Evolutionary conservation across 2,329 filamentous ascomycete species (phyloP).

Genomic region (Coniochaeta sp.): DNA sequence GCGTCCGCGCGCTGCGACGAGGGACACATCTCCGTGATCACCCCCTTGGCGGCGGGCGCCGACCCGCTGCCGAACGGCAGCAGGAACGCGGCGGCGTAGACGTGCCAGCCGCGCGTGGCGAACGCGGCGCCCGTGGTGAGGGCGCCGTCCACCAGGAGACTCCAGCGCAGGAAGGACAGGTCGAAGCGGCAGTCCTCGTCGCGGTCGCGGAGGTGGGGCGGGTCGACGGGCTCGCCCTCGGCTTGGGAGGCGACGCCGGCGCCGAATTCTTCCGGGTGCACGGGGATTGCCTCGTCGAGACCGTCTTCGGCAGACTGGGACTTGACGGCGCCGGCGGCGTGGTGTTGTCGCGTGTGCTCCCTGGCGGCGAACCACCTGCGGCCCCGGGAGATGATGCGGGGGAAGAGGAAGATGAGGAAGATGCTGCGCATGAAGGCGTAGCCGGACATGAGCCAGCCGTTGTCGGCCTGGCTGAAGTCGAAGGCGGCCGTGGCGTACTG

Average conservation of each 20-base stretch:
- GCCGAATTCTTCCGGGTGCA: constrained; percentile 33
- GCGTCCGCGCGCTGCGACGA: constrained; percentile 57
- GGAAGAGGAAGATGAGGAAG: constrained; percentile 48
- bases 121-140: constrained; percentile 58
- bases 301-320: constrained; percentile 1
- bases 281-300: constrained; percentile 22
- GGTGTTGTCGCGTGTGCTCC: not conserved
- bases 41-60: constrained; percentile 62
- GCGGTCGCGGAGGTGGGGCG: constrained; percentile 25
- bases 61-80: constrained; percentile 64
- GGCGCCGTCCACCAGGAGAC: constrained; percentile 55
- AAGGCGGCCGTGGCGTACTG: constrained; percentile 51
- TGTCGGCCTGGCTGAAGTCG: constrained; percentile 46
- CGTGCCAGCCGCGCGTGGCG: constrained; percentile 57
- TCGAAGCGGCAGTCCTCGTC: constrained; percentile 54
- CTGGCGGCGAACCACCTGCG: constrained; percentile 17
- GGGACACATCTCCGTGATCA: constrained; percentile 65
- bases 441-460: constrained; percentile 49
- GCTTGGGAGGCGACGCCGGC: constrained; percentile 29
- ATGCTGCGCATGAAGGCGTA: constrained; percentile 46
- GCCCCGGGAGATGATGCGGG: constrained; percentile 36
- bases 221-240: constrained; percentile 37
- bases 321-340: not conserved
- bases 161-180: constrained; percentile 59
- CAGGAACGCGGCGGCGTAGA: constrained; percentile 58